Conservation (phyloP, 148 eudicot genomes). For the Rhododendron williamsianum region DNA sequence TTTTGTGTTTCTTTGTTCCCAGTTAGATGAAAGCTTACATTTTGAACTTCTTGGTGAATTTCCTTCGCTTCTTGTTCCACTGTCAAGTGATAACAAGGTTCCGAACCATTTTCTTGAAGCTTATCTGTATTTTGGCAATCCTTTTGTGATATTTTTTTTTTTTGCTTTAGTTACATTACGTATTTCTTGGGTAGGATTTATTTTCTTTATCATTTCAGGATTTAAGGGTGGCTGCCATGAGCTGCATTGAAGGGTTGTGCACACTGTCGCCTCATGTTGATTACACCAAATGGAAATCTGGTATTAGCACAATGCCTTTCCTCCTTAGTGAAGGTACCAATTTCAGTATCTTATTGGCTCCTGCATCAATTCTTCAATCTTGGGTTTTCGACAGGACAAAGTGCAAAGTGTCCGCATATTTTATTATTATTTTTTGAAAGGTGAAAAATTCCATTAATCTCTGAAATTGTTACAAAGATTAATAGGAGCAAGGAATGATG, state of each 20-base stretch:
- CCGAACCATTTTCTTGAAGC: neutral
- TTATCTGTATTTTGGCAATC: neutral
- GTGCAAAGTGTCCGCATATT: constrained; percentile 30
- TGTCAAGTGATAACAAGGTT: constrained; percentile 66
- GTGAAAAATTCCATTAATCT: too few relatives aligned
- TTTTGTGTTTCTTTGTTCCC: constrained; percentile 48
- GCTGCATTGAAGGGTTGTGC: constrained; percentile 64
- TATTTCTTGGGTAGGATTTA: constrained; percentile 5
- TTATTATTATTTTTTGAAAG: too few relatives aligned
- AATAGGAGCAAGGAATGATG: too few relatives aligned
- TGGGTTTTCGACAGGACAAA: constrained; percentile 33
- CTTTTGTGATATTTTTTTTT: neutral
- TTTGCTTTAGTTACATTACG: neutral
- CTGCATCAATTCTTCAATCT: neutral
- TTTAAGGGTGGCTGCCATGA: constrained; percentile 70
- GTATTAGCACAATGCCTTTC: constrained; percentile 15
- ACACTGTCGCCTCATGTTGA: constrained; percentile 44
- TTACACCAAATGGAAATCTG: constrained; percentile 42
- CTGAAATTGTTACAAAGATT: too few relatives aligned
- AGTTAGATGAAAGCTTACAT: constrained; percentile 43
- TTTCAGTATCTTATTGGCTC: constrained; percentile 5
- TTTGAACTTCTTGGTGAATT: constrained; percentile 55
- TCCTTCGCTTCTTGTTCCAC: constrained; percentile 69
- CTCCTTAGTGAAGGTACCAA: neutral
- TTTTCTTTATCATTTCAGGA: constrained; percentile 23